Evolutionary conservation across 2,329 filamentous ascomycete species (phyloP).

Genomic region (Lecanosticta acicola): DNA sequence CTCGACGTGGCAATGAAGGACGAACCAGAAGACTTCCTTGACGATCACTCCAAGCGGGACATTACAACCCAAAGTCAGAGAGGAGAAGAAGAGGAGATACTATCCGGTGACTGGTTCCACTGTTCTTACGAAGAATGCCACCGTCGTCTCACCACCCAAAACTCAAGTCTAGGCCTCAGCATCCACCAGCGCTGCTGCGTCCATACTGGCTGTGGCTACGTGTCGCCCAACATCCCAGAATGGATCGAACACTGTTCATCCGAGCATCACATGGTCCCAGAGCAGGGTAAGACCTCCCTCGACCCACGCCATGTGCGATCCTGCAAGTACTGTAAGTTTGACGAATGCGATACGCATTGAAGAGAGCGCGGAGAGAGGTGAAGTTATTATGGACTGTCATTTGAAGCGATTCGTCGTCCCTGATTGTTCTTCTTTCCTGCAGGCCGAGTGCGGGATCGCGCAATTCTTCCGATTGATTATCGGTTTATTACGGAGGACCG

Average conservation of each 20-base stretch:
- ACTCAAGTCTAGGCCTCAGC: constrained; percentile 9
- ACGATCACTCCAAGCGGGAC: too few species aligned
- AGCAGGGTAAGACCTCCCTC: background rate
- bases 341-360: constrained; percentile 1
- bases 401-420: too few species aligned
- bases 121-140: constrained; percentile 7
- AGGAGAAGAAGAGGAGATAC: background rate
- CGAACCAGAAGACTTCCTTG: too few species aligned
- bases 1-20: too few species aligned
- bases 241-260: constrained; percentile 11
- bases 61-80: background rate
- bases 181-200: constrained; percentile 12
- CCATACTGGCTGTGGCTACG: constrained; percentile 15
- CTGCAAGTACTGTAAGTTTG: background rate
- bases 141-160: constrained; percentile 8
- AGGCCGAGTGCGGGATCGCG: background rate
- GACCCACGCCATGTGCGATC: background rate
- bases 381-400: background rate
- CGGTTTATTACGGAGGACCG: background rate
- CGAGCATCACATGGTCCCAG: background rate
- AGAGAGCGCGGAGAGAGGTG: background rate
- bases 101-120: background rate
- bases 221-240: constrained; percentile 12
- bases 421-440: background rate
- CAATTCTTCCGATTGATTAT: background rate